phyloP scores from a whole-genome alignment of 257 asterid species.

The Nicotiana noctiflora region DNA sequence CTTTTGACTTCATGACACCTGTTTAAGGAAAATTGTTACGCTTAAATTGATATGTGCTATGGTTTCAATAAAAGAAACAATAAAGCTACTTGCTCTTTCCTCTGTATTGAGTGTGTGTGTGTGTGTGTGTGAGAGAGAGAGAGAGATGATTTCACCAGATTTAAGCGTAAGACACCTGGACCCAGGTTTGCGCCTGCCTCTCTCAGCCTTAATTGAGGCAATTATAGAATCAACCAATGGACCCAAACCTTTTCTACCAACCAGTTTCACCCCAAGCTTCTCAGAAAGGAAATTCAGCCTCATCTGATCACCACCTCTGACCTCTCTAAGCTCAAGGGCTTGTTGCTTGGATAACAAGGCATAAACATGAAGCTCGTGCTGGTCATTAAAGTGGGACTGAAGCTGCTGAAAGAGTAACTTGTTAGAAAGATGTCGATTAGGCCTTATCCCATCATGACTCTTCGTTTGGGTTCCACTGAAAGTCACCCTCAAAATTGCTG shows the following conservation, averaged over 20 bases:
- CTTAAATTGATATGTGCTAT: constrained; percentile 13
- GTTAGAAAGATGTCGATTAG: constrained; percentile 63
- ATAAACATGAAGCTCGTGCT: constrained; percentile 87
- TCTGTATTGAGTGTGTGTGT: no score
- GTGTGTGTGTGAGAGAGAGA: no score
- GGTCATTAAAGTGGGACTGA: constrained; percentile 85
- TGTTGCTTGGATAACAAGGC: constrained; percentile 66
- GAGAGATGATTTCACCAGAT: constrained; percentile 56
- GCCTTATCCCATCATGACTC: constrained; percentile 34
- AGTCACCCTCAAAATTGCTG: constrained; percentile 76
- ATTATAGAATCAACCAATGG: constrained; percentile 80
- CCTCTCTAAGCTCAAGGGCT: constrained; percentile 90
- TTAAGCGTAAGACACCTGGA: constrained; percentile 26
- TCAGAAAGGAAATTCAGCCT: constrained; percentile 64
- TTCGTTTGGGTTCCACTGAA: constrained; percentile 63
- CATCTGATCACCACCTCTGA: constrained; percentile 87
- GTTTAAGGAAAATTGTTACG: constrained; percentile 22
- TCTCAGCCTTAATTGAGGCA: constrained; percentile 73
- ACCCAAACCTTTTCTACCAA: constrained; percentile 94
- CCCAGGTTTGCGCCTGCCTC: constrained; percentile 49
- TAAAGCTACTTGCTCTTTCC: no score
- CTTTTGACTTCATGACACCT: constrained; percentile 40
- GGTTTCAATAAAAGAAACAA: background rate
- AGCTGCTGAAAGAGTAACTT: constrained; percentile 90
- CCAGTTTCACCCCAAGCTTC: constrained; percentile 72